A percentile compares a stretch with the other conserved stretches of the same genome.
These are phyloP conservation scores for Aristolochia californica DNA, from an alignment of 164 flowering plant genomes.

Conservation along the genomic window DNA sequence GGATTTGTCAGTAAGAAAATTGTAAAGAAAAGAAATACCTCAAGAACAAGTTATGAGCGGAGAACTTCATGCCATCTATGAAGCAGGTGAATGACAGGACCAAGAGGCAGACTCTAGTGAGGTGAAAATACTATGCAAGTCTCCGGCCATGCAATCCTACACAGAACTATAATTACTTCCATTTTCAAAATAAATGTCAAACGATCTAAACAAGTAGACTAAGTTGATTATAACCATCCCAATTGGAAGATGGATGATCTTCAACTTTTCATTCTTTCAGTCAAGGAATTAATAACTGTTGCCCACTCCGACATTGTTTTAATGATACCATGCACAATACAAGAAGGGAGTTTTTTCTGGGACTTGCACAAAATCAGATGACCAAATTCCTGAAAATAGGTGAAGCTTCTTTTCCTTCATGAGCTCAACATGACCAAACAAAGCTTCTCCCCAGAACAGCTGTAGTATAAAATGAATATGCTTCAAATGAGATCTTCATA, in stretches of 20 bases:
- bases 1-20: neutral
- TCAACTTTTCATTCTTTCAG: too few species aligned
- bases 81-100: constrained; percentile 76
- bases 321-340: too few species aligned
- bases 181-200: too few species aligned
- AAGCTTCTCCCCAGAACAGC: constrained; percentile 64
- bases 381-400: constrained; percentile 52
- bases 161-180: constrained; percentile 4
- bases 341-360: neutral
- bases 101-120: constrained; percentile 85
- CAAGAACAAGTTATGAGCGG: constrained; percentile 65
- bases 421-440: constrained; percentile 62
- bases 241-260: too few species aligned
- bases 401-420: constrained; percentile 52
- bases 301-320: too few species aligned
- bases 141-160: constrained; percentile 68
- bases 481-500: neutral
- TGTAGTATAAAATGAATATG: constrained; percentile 22
- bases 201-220: neutral
- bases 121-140: constrained; percentile 86
- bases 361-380: constrained; percentile 55
- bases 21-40: constrained; percentile 34
- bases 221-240: neutral
- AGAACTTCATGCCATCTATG: constrained; percentile 55
- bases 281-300: too few species aligned